Base-by-base conservation (phyloP, 306 rosid genomes). In the Mimosa pudica region DNA sequence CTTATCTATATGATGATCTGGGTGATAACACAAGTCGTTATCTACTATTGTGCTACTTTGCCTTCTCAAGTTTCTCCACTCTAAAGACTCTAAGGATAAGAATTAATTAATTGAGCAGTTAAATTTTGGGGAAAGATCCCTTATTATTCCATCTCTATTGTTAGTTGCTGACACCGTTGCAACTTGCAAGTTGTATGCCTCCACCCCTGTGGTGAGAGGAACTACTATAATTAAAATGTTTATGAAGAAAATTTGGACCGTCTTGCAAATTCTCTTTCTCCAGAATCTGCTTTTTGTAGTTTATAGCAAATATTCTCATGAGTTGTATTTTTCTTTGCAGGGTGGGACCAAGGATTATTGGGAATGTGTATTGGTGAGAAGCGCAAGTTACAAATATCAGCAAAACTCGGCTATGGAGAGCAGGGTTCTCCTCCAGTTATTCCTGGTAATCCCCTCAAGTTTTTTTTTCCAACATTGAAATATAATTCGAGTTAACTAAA, bases 291-390 rank as follows among this genome's bases (percentile, higher is more conserved):
- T 82, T 68, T 71, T 67, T 60, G 45, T 80, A 70, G 18, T 72
- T 77, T 70, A 82, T 73, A 62, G 77, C 35, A n/a, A 55, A 5
- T 64, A 35, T 51, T 45, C 48, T 74, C 55, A 61, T 74, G 67
- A 57, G 71, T 60, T 85, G 61, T 32, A 79, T 2, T 38, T 38
- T 38, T n/a, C 12, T 81, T 76, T 83, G 71, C 87, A 95, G 99
- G 99, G 73, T 95, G 99, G 98, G 99, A 95, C 86, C 99, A 95
- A 87, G 99, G 99, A 48, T 73, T 95, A 77, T 62, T 89, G 87
- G 99, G 98, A 80, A 91, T 92, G 90, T 95, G 99, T 72, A 82
- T 93, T 1, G 98, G 99, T 54, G 99, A 95, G 93, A 95, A 95
- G 93, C 82, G 99, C 62, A 95, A 95, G 88, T 76, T 95, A 90